Evolutionary conservation across 2,329 filamentous ascomycete species (phyloP), one percentile per base, ranked within the genome.

Genomic region (Penicillium sp.): DNA sequence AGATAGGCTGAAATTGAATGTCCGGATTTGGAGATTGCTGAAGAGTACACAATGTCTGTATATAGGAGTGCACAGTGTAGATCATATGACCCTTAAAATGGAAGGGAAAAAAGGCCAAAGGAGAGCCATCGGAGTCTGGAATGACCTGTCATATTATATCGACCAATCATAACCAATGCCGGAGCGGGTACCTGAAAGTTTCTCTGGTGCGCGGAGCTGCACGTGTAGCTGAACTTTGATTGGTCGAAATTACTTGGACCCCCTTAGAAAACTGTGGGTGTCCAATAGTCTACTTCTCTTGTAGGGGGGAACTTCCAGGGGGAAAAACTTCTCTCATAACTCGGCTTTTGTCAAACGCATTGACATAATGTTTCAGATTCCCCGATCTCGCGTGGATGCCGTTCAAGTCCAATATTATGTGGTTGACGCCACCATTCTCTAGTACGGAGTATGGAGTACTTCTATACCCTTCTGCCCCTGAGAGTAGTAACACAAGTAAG

Each of bases 131-230:
- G 33, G 35, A 42, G 58, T 52, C 58, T 64, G 53, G 61, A 59
- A 55, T 58, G 58, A 63, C 60, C 60, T 64, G 61, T 65, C 63
- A 63, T 53, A 49, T 46, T 26, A 16, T 1, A 6, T 8, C 14
- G 9, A 16, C 63, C 63, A 65, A 65, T 65, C 55, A 64, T 41
- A 49, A 51, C 16, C 22, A 40, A 22, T 8, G 2, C 4, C 3
- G 10, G 9, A 48, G 63, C 63, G 63, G 63, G 63, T 65, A 65
- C 63, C 63, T 65, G 63, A 62, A 65, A 63, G 36, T 44, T 56
- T 36, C 16, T 51, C 19, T 33, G 43, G 57, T 57, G 56, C 58
- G 48, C 35, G 61, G 44, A 51, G 52, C 55, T 58, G 51, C 49
- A 45, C 31, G 49, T 36, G 22, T 47, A 51, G 52, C 40, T 56